These are phyloP conservation scores for Magnaporthiopsis poae DNA, from an alignment of 2,329 filamentous ascomycete genomes.

Conservation along the genomic window DNA sequence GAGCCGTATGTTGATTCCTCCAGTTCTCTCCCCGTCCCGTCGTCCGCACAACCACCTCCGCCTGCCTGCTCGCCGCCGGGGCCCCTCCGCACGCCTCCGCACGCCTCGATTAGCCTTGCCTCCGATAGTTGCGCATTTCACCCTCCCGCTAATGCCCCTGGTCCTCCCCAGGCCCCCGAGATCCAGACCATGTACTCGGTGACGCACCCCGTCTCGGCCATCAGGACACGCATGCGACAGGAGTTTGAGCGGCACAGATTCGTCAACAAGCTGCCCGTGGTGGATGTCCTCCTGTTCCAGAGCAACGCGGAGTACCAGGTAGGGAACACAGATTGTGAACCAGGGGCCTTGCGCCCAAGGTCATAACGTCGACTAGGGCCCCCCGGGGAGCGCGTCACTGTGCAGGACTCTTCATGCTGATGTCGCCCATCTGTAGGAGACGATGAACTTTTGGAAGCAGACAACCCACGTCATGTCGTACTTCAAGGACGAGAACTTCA, in stretches of 20 bases:
- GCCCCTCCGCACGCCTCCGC: no score
- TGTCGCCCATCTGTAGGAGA: constrained; percentile 56
- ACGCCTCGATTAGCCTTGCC: not conserved
- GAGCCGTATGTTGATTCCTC: constrained; percentile 61
- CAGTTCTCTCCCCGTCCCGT: no score
- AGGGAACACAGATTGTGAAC: constrained; percentile 14
- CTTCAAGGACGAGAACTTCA: constrained; percentile 73
- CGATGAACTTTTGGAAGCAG: constrained; percentile 99
- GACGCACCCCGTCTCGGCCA: constrained; percentile 72
- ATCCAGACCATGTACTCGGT: constrained; percentile 96
- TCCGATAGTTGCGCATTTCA: not conserved
- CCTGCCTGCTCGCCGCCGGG: not conserved
- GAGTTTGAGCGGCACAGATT: constrained; percentile 95
- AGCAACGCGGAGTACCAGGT: constrained; percentile 94
- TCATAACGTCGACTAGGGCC: not conserved
- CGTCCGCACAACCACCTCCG: not conserved
- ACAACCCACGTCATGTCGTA: constrained; percentile 91
- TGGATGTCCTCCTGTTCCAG: constrained; percentile 84
- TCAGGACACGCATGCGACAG: constrained; percentile 89
- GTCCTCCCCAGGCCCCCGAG: constrained; percentile 64
- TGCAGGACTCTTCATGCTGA: not conserved
- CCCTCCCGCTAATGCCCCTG: not conserved
- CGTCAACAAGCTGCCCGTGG: constrained; percentile 75
- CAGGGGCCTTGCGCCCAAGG: not conserved
- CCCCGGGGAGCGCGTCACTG: not conserved